phyloP scores from a whole-genome alignment of 2,329 filamentous ascomycete genomes.

The Ophiostoma perfectum region DNA sequence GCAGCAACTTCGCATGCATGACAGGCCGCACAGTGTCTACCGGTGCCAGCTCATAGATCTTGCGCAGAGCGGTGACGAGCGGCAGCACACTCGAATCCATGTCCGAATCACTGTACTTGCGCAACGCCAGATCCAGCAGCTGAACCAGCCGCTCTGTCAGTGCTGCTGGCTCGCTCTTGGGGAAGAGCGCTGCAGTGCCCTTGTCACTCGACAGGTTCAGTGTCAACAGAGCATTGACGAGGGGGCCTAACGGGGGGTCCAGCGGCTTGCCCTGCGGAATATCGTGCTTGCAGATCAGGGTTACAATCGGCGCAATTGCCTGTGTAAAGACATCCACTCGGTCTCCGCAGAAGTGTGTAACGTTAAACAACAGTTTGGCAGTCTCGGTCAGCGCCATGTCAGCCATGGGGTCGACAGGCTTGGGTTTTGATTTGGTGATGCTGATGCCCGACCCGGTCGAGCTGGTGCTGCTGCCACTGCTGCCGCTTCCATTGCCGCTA shows the following conservation, averaged over 20 bases:
- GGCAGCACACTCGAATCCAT: constrained; percentile 68
- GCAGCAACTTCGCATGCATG: constrained; percentile 66
- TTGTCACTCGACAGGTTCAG: constrained; percentile 60
- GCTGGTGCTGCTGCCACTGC: constrained; percentile 12
- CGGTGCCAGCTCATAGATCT: constrained; percentile 65
- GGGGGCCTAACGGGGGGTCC: constrained; percentile 62
- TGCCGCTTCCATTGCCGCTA: constrained; percentile 9
- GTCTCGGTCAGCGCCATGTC: constrained; percentile 79
- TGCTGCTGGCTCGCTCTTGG: constrained; percentile 52
- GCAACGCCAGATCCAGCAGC: constrained; percentile 63
- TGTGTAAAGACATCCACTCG: constrained; percentile 57
- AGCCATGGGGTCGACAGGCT: constrained; percentile 55
- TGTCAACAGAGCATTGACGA: constrained; percentile 78
- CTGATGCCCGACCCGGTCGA: neutral
- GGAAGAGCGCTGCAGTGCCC: constrained; percentile 57
- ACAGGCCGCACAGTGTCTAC: constrained; percentile 50
- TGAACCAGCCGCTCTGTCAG: constrained; percentile 62
- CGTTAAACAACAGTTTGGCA: constrained; percentile 82
- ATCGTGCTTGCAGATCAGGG: constrained; percentile 58
- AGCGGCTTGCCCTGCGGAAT: constrained; percentile 61
- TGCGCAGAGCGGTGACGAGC: constrained; percentile 66
- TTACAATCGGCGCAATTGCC: constrained; percentile 64
- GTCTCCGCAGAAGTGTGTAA: constrained; percentile 67
- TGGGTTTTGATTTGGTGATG: constrained; percentile 27
- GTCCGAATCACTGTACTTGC: constrained; percentile 59